These are phyloP conservation scores for Trametes cubensis DNA, from an alignment of 768 basidiomycete genomes.

Conservation along the genomic window DNA sequence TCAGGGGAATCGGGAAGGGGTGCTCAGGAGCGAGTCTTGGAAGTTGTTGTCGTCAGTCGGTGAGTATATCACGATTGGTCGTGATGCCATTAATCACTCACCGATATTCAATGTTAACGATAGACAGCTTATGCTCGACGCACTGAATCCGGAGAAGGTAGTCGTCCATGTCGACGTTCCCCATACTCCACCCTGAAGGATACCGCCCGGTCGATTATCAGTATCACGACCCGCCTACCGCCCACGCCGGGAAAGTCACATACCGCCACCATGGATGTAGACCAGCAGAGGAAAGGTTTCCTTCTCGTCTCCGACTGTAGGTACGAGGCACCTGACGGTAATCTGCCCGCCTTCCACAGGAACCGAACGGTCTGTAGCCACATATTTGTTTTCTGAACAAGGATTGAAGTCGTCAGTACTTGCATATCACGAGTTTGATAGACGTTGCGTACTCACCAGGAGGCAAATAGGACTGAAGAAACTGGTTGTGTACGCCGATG, in stretches of 20 bases:
- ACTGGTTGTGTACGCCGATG: neutral
- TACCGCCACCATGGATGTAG: conserved; percentile 24
- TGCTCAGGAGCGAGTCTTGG: conserved; percentile 32
- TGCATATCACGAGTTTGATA: too few species aligned
- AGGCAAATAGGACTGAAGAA: neutral
- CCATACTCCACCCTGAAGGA: conserved; percentile 14
- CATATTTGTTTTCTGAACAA: neutral
- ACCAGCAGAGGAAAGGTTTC: conserved; percentile 15
- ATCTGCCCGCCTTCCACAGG: conserved; percentile 10
- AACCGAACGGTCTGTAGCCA: neutral
- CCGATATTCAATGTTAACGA: conserved; percentile 27
- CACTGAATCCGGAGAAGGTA: conserved; percentile 22
- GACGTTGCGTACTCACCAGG: neutral
- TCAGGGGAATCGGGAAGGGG: conserved; percentile 26
- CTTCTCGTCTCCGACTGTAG: neutral
- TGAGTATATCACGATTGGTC: neutral
- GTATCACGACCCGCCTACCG: neutral
- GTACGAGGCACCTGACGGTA: conserved; percentile 1
- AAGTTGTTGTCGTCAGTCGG: neutral
- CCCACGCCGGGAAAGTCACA: neutral
- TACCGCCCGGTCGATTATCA: neutral
- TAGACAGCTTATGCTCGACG: conserved; percentile 25
- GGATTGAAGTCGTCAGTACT: too few species aligned
- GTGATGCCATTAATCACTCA: neutral
- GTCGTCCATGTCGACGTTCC: conserved; percentile 25